Evolutionary conservation across 2,329 filamentous ascomycete genomes (phyloP), one percentile per base, ranked within the genome.

Genomic region (Chalaropsis thielavioides): DNA sequence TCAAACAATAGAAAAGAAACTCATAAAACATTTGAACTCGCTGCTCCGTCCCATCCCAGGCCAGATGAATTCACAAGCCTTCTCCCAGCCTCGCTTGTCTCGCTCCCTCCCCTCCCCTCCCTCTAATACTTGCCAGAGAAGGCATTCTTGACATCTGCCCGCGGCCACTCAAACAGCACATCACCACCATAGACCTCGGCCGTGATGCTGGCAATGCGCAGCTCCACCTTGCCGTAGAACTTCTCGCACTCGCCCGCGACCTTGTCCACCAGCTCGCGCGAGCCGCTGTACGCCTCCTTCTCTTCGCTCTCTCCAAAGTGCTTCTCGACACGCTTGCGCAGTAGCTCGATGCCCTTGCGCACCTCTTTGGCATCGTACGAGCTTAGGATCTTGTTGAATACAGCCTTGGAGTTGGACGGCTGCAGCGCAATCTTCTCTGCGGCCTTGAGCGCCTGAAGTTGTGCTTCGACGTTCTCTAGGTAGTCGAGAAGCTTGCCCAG

Each of bases 291-390:
- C 68, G 92, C 88, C 70, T 95, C 90, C 3, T 86, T 88, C 69
- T 95, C 90, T 70, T 95, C 90, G 4, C 86, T 88, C 69, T 95
- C 90, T 54, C 90, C 90, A 79, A 97, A 97, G 75, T 97, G 92
- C 77, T 97, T 99, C 76, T 97, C 92, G 0, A 97, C 89, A 61
- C 92, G 83, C 77, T 95, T 96, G 71, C 87, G 87, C 69, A 97
- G 79, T 64, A 89, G 83, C 71, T 96, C 90, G 69, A 96, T 87
- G n/a, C 92, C 92, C 72, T 92, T 91, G 69, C 88, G 83, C 54
- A 96, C 83, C 75, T 96, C 91, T 73, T 89, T 92, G 22, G 80
- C 80, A 74, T 97, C 92, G 74, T 94, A 89, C 56, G 82, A 81
- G 65, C 87, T 81, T 41, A 96, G 79, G 3, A 96, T 78, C 76